Evolutionary conservation across 306 rosid species (phyloP), one percentile per base, ranked within the genome.

Genomic region (Prunus fruticosa): DNA sequence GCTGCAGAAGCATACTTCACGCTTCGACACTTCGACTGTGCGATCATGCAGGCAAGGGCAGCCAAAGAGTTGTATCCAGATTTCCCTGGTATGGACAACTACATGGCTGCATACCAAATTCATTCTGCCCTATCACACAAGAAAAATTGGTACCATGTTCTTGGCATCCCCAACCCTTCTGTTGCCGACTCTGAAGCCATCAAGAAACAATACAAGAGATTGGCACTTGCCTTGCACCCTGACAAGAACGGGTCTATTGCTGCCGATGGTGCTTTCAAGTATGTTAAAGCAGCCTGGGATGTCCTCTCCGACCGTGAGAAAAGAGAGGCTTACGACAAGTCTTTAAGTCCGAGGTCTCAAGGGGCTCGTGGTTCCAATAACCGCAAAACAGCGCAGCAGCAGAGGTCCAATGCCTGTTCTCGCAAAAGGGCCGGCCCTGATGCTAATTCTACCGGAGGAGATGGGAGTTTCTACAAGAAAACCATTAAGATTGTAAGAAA

Each of bases 261-360:
- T 19, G 73, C 73, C 0, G 73, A 69, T 10, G 45, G 58, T 49
- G 73, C 60, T 49, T 69, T 69, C 60, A 69, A 49, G 73, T 58
- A 69, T 69, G 16, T 49, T 25, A 49, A 49, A 51, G 73, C 8
- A 0, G 73, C 73, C 41, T 10, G 54, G 58, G 73, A 69, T 9
- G 54, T 49, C 28, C 57, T 69, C 61, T 69, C 61, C 4, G 25
- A 69, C 60, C 73, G 46, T 12, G 25, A 13, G 1, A 69, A 53
- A 11, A 69, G 11, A 34, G 0, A 49, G 9, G 73, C 20, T 27
- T 69, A 69, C 43, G 61, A 69, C 61, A 50, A 0, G 61, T 69
- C 60, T 16, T 27, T 69, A 2, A 66, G 2, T 16, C 5, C 1
- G 0, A 23, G 28, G 43, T 10, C 32, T 25, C 52, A 13, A 15